Conservation (phyloP, 257 asterid species). For the Nicotiana benthamiana region DNA sequence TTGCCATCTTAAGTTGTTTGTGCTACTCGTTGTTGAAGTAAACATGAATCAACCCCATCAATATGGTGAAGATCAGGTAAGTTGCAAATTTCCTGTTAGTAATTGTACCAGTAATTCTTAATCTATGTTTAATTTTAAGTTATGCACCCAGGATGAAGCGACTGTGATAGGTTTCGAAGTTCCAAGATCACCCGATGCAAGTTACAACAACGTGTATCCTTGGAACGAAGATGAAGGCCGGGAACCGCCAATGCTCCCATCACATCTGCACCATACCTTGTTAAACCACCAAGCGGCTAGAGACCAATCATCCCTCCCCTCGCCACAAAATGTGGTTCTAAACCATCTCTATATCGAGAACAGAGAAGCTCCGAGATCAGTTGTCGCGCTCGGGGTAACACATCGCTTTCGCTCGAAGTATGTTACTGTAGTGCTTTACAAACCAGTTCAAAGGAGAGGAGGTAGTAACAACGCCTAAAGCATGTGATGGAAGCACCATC, state of each 20-base stretch:
- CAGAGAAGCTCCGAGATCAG: constrained; percentile 55
- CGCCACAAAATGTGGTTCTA: constrained; percentile 65
- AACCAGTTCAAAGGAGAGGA: constrained; percentile 81
- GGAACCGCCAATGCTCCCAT: constrained; percentile 72
- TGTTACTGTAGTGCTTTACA: constrained; percentile 82
- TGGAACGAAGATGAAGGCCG: constrained; percentile 72
- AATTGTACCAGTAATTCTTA: not conserved
- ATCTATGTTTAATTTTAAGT: not conserved
- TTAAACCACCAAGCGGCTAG: constrained; percentile 39
- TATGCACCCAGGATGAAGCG: constrained; percentile 50
- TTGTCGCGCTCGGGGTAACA: constrained; percentile 76
- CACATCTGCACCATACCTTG: constrained; percentile 65
- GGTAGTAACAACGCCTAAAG: constrained; percentile 14
- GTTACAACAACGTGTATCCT: constrained; percentile 65
- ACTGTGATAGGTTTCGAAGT: constrained; percentile 78
- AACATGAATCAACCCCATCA: constrained; percentile 43
- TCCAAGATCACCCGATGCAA: constrained; percentile 74
- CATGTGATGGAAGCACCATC: constrained; percentile 10
- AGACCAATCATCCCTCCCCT: constrained; percentile 44
- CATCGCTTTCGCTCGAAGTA: constrained; percentile 84
- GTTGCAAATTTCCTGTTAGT: constrained; percentile 8
- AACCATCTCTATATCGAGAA: constrained; percentile 89
- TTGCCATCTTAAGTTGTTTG: not conserved
- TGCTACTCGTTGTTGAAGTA: not conserved
- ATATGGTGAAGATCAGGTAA: constrained; percentile 53